Evolutionary conservation across 2,329 filamentous ascomycete genomes (phyloP), one percentile per base, ranked within the genome.

Genomic region (Talaromyces islandicus): DNA sequence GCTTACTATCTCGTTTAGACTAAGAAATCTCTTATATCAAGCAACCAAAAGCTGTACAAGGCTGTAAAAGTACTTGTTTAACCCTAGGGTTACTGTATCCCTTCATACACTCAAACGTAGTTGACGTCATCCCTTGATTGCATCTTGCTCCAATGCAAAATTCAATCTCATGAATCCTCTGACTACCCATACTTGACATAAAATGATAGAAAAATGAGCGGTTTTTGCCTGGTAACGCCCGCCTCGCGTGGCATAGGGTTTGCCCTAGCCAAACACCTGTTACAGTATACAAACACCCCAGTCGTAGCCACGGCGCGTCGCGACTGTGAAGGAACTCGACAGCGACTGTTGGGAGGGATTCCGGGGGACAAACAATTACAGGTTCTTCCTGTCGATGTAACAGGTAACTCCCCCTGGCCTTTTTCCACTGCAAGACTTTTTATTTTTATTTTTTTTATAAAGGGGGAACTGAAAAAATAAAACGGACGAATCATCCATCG

Each of bases 241-340:
- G 81, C 85, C 30, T 88, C 84, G 7, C 77, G 85, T 64, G 86
- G 86, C 63, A 84, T 88, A 65, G 86, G 85, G 17, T 81, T 86
- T 63, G 81, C 85, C 48, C 74, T 89, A 29, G 81, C 84, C 1
- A 79, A 84, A 56, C 80, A 81, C 59, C 73, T 89, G 7, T 75
- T 88, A 7, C 73, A 78, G 58, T 83, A 80, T 10, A 86, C 85
- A 7, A 63, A 67, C 11, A 75, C 84, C 14, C 85, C 85, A 0
- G 75, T 88, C 24, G 77, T 88, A 32, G 84, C 83, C 55, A 88
- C 85, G 53, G 82, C 84, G 9, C 77, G 86, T 27, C 82, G 76
- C 57, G 78, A 86, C 63, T 70, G 80, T 11, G 73, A 80, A 24
- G 74, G 78, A 59, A 75, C 81, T 7, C 81, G 77, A 59, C 74